Evolutionary conservation across 352 stramenopile genomes (phyloP), one percentile per base, ranked within the genome.

Genomic region (Globisporangium spiculum): DNA sequence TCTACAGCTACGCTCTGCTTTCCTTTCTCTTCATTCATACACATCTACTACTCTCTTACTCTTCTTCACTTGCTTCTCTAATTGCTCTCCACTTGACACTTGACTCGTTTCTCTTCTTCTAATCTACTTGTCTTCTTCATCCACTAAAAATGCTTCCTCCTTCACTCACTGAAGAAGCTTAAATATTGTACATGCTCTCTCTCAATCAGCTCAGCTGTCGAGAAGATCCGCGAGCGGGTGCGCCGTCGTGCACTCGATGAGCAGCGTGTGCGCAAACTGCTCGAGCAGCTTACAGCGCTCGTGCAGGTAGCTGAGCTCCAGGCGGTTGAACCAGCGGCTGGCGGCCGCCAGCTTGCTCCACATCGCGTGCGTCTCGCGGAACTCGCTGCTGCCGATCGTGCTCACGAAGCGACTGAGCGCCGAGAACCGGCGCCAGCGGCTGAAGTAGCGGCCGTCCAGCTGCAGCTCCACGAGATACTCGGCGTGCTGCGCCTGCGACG

Each of bases 291-390:
- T 77, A 75, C 85, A 95, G n/a, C 86, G 83, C 70, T 82, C 74
- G 74, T 95, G 87, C 64, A 95, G 67, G 75, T 95, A 95, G 67
- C 71, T 86, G 16, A 95, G 75, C 71, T 95, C 87, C 22, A 95
- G 79, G 18, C 85, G 86, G 71, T 92, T 88, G 72, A 95, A 93
- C 87, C 87, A 95, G 48, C 85, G 80, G 63, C 84, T 90, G 20
- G 65, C 70, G 26, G 78, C 78, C 26, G 86, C 80, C 26, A 95
- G 69, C 27, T 79, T 72, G 27, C 69, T 75, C 87, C 87, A 95
- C 27, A 76, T 75, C n/a, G 69, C 69, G 64, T 88, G 71, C 12
- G 80, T 79, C 50, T 87, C 76, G 8, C 71, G 75, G 67, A 85
- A 92, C 68, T 88, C 79, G 71, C 76, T 84, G 57, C 54, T 70